Evolutionary conservation across 257 asterid species (phyloP).

Genomic region (Solanum sparsipilum): DNA sequence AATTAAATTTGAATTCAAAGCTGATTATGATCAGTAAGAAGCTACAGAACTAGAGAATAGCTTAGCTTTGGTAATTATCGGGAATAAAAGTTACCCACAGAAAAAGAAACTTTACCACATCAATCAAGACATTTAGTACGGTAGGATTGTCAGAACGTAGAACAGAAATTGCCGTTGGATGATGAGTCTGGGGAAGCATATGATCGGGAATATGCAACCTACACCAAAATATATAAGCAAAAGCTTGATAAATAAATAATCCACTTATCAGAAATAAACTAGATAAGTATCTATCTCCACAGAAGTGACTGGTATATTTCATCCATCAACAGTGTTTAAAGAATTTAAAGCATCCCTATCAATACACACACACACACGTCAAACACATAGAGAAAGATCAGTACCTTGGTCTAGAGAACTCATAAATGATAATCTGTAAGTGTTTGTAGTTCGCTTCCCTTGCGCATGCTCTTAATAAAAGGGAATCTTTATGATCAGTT

Average conservation of each 20-base stretch:
- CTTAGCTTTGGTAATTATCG: not conserved
- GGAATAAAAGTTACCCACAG: constrained; percentile 4
- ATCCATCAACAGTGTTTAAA: not conserved
- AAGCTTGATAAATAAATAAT: constrained; percentile 6
- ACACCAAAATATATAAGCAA: constrained; percentile 16
- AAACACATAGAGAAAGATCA: not conserved
- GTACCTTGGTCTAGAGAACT: constrained; percentile 78
- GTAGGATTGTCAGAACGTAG: constrained; percentile 60
- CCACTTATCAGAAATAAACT: not conserved
- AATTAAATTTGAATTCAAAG: not conserved
- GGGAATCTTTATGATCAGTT: constrained; percentile 73
- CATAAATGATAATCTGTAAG: constrained; percentile 65
- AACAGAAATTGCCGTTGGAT: constrained; percentile 74
- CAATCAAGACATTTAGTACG: constrained; percentile 73
- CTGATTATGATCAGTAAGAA: not conserved
- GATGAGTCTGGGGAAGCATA: constrained; percentile 90
- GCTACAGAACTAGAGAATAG: not conserved
- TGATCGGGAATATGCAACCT: constrained; percentile 73
- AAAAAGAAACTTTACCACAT: constrained; percentile 44
- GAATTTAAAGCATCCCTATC: not conserved
- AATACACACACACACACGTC: not conserved
- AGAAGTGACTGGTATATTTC: not conserved
- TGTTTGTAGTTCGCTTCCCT: constrained; percentile 57
- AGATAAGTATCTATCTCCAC: not conserved
- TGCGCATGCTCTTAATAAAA: constrained; percentile 61